Evolutionary conservation across 805 yeast species (phyloP), one percentile per base, ranked within the genome.

Genomic region (Candida piceae): DNA sequence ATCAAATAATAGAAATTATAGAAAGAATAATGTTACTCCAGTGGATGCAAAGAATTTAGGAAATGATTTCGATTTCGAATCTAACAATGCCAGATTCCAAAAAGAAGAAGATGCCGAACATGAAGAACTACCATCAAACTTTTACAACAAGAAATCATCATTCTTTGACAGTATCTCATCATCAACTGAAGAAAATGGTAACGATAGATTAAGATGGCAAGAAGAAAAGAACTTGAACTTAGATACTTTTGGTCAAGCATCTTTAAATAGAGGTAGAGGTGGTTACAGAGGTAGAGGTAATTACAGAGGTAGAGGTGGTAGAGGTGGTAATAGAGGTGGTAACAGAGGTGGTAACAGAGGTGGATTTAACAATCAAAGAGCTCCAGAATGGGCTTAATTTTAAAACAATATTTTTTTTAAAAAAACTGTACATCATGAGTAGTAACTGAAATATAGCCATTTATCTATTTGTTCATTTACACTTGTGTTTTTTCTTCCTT

Each of bases 161-260:
- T 90, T 93, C 60, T 90, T 90, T 54, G 97, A 93, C 62, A 76
- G 74, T 43, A 76, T 90, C 39, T 83, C 95, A 9, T 75, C 87
- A 9, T 79, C 87, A 4, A 69, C 79, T 26, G 74, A 71, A 36
- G 70, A 70, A 33, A 53, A 62, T 18, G 53, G 58, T 7, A 58
- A 57, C 20, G 61, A 57, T 17, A 51, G 62, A 29, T 66, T 77
- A 75, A 72, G 78, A 52, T 81, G 94, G 79, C 65, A 72, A 32
- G 84, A 80, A 48, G 95, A 86, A 53, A 79, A 81, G 42, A 63
- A 63, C 32, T 70, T 84, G 53, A 87, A 87, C 57, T 52, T 77
- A 62, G 95, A 85, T 60, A 86, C 95, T 2, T 87, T 86, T 62
- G 95, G 96, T 16, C 83, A 84, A 61, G 62, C 80, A 6, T 69